Base-by-base conservation (phyloP, 257 asterid species). In the Przewalskia tangutica region DNA sequence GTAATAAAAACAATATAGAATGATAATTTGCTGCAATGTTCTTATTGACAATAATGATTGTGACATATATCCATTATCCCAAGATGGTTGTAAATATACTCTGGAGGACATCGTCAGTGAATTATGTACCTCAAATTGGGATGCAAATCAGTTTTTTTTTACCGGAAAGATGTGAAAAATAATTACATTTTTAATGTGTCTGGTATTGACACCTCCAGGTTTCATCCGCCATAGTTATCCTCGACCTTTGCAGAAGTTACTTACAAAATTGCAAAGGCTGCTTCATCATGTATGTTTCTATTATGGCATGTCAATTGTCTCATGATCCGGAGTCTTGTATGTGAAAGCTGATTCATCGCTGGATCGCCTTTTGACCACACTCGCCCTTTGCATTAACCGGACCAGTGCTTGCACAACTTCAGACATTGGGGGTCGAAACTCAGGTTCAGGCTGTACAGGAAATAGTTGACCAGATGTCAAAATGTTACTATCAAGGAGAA, bases 331-430 rank as follows among this genome's bases (percentile, higher is more conserved):
- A 27, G 90, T 88, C 97, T 79, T 90, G 93, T 89, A 93, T 8
- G 95, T 63, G 84, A 94, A 91, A 82, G 97, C 89, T 0, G 97
- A 85, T 32, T 95, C 98, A 62, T 92, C 98, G 32, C 91, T 92
- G 27, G 95, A 87, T 64, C 97, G 90, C 81, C 95, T 87, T 81
- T 85, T 91, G 51, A 88, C 89, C 14, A 89, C 88, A 78, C 94
- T 93, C 4, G 98, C 97, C 83, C 99, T 86, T 77, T 94, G 99
- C 97, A 95, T 89, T 86, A 95, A 83, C 53, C 97, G 90, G 36
- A 95, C 99, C 77, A 95, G 88, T 12, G 99, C 96, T 88, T 94
- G 98, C 83, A 94, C 99, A 36, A 95, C 98, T 81, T 95, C 99
- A 8, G 99, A 95, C 99, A 95, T 95, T 13, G 97, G 98, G 18